These are phyloP conservation scores for Aspergillus nomiae DNA, from an alignment of 2,329 filamentous ascomycete species.

Conservation along the genomic window DNA sequence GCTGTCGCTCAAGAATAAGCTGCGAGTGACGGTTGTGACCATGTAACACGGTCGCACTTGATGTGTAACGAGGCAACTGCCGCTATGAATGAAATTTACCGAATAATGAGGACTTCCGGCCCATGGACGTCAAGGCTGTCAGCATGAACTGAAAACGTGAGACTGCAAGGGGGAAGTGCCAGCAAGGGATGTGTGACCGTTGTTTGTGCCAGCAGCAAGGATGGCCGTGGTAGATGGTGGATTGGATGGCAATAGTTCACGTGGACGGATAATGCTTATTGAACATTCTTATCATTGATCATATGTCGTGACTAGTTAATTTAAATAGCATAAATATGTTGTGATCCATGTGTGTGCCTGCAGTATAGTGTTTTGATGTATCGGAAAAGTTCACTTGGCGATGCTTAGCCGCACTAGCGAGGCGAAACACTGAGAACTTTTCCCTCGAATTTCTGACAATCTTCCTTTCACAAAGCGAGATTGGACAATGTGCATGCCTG, in stretches of 20 bases:
- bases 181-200: conserved; percentile 1
- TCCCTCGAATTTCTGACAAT: neutral
- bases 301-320: neutral
- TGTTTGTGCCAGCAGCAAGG: neutral
- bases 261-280: neutral
- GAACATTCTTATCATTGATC: neutral
- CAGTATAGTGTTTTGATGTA: neutral
- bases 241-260: neutral
- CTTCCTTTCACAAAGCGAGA: neutral
- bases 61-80: neutral
- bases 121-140: neutral
- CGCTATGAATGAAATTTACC: neutral
- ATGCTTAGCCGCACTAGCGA: neutral
- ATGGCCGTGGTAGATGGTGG: neutral
- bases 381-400: neutral
- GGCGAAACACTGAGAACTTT: neutral
- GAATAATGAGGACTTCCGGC: neutral
- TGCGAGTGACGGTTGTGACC: neutral
- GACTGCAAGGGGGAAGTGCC: neutral
- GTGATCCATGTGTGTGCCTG: neutral
- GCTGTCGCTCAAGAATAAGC: neutral
- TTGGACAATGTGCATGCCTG: neutral
- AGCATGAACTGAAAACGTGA: neutral
- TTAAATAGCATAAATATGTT: neutral
- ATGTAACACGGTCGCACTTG: neutral